phyloP scores from a whole-genome alignment of 495 filamentous ascomycete species.

The Baudoinia panamericana region DNA sequence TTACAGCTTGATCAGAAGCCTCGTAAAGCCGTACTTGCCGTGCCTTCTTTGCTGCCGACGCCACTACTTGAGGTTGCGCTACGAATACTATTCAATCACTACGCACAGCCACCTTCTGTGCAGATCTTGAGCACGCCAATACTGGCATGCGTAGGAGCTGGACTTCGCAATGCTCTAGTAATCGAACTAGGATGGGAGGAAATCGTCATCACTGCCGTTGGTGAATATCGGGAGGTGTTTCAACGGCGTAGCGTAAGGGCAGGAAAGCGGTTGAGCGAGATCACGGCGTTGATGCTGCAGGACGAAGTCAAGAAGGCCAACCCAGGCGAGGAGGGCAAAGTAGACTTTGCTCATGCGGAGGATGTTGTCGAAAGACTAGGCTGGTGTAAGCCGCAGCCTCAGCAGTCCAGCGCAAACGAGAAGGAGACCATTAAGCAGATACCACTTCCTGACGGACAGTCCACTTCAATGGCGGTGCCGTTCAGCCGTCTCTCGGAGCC shows the following conservation, averaged over 20 bases:
- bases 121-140: slow-evolving; percentile 64
- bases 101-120: slow-evolving; percentile 68
- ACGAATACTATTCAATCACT: slow-evolving; percentile 55
- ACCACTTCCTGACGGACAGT: slow-evolving; percentile 36
- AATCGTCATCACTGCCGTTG: slow-evolving; percentile 65
- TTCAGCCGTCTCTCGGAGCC: slow-evolving; percentile 58
- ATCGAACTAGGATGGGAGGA: slow-evolving; percentile 89
- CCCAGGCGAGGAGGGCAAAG: slow-evolving; percentile 22
- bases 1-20: slow-evolving; percentile 62
- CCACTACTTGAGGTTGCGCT: slow-evolving; percentile 62
- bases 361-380: slow-evolving; percentile 58
- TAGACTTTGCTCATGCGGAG: slow-evolving; percentile 61
- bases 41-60: slow-evolving; percentile 68
- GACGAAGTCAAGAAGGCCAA: slow-evolving; percentile 19
- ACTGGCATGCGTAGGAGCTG: slow-evolving; percentile 61
- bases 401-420: slow-evolving; percentile 2
- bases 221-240: slow-evolving; percentile 72
- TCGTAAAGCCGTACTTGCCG: slow-evolving; percentile 52
- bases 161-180: slow-evolving; percentile 65
- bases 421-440: slow-evolving; percentile 29
- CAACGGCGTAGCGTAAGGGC: slow-evolving; percentile 57
- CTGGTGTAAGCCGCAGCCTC: slow-evolving; percentile 54
- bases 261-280: slow-evolving; percentile 52
- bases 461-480: slow-evolving; percentile 45
- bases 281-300: slow-evolving; percentile 54